Base-by-base conservation (phyloP, 768 basidiomycete genomes). In the Termitomyces eurrhizus region DNA sequence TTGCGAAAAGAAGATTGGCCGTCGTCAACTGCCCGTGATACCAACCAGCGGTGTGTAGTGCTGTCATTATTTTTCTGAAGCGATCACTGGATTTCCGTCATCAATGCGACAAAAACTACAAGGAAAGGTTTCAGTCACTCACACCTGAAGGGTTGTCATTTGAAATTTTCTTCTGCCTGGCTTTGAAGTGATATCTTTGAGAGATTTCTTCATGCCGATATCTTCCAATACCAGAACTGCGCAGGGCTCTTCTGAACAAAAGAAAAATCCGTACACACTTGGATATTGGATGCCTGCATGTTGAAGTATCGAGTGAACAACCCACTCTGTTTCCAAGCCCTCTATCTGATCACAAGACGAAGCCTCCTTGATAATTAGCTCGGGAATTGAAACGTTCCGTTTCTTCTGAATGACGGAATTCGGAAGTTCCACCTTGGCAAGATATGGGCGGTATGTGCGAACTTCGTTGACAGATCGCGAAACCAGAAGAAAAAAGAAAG, bases 151-250 rank as follows among this genome's bases (percentile, higher is more conserved):
- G 8, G 8, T 8, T 9, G 49, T 33, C 49, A 50, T 33, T 33
- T 33, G 49, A 50, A 50, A 50, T 13, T 6, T 24, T 26, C 45
- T 26, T 26, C 45, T 26, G 1, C 24, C 45, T 46, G 45, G 24
- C 26, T 46, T 26, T 8, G 49, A 50, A 18, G 18, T 50, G 7
- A 50, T 50, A 33, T 33, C 49, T n/a, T 33, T 50, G 9, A 50
- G 33, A n/a, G 49, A 50, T 4, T 33, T 50, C 32, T 35, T 50
- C 49, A 33, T 50, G 2, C 63, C 60, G 18, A 39, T 33, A 53
- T 61, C 57, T 48, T 64, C 52, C 42, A 61, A 48, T 2, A 64
- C 48, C 1, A 64, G 59, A 13, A 33, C 63, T 7, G 52, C 56
- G 16, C 33, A 56, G 4, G 44, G 29, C 2, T 53, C 42, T 13